Evolutionary conservation across 2,329 filamentous ascomycete species (phyloP), one percentile per base, ranked within the genome.

Genomic region (Cladophialophora immunda): DNA sequence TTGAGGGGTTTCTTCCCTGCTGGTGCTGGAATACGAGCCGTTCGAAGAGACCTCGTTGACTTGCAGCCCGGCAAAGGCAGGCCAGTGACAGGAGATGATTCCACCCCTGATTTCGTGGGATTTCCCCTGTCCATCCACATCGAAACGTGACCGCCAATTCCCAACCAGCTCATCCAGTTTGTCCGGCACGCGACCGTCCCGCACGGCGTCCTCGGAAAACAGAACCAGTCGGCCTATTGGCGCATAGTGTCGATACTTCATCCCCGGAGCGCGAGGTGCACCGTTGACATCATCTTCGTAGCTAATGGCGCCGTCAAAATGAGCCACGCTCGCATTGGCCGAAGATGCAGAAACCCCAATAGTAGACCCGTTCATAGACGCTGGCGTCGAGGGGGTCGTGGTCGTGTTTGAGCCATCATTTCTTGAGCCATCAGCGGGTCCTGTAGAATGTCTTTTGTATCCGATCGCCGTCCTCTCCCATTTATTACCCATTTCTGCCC

Each of bases 211-310:
- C 30, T 73, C 65, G 19, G 79, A 75, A 8, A 93, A 97, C 1
- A 98, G 83, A 15, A 97, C 82, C 1, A 99, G 94, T 54, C 85
- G 88, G 0, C 95, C 96, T 77, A 90, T 92, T 0, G 95, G 95
- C 52, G 94, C 97, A 76, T 99, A 99, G 77, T 99, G 95, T 76
- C 95, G 92, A 78, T 99, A 99, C 80, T 99, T 99, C 95, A 99
- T 99, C 0, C 95, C 95, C 0, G 95, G 95, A 0, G 95, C 95
- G 64, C 92, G 85, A 0, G 95, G 95, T 9, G 86, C 85, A 3
- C 58, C 69, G 13, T 63, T 66, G 15, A 62, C 47, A 22, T 69
- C 67, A 17, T 69, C 65, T 22, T 57, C 58, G 36, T 71, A 64
- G 17, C 38, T 69, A 13, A 38, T n/a, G 34, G 2, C n/a, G n/a